These are phyloP conservation scores for Cicer cuneatum DNA, from an alignment of 306 rosid genomes.

Conservation along the genomic window DNA sequence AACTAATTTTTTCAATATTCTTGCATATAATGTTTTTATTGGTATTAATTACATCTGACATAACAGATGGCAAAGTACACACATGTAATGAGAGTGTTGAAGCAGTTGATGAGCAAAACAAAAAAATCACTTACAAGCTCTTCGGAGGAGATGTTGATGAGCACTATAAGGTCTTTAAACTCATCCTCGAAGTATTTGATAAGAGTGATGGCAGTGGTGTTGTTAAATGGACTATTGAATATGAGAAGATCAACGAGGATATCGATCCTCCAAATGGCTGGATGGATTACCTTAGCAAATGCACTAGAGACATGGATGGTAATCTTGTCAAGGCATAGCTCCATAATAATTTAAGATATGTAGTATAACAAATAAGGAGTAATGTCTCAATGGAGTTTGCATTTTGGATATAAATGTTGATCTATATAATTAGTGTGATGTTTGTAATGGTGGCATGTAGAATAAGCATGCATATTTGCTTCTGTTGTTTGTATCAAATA, in stretches of 20 bases:
- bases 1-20: too few species aligned
- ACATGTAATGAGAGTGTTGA: slow-evolving; percentile 15
- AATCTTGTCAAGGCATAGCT: slow-evolving; percentile 28
- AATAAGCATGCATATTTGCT: too few species aligned
- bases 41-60: neutral
- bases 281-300: neutral
- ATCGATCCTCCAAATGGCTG: slow-evolving; percentile 39
- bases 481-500: too few species aligned
- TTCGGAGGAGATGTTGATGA: slow-evolving; percentile 21
- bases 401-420: neutral
- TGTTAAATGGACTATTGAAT: slow-evolving; percentile 39
- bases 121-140: neutral
- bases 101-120: slow-evolving; percentile 19
- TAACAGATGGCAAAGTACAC: slow-evolving; percentile 1
- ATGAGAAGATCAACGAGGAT: slow-evolving; percentile 36
- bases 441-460: neutral
- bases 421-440: neutral
- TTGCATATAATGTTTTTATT: neutral
- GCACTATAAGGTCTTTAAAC: slow-evolving; percentile 17
- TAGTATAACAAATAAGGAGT: neutral
- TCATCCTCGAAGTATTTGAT: slow-evolving; percentile 23
- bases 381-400: neutral
- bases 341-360: neutral
- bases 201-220: neutral
- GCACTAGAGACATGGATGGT: slow-evolving; percentile 37